phyloP scores from a whole-genome alignment of 2,329 filamentous ascomycete genomes.

The Trichoderma semiorbis region DNA sequence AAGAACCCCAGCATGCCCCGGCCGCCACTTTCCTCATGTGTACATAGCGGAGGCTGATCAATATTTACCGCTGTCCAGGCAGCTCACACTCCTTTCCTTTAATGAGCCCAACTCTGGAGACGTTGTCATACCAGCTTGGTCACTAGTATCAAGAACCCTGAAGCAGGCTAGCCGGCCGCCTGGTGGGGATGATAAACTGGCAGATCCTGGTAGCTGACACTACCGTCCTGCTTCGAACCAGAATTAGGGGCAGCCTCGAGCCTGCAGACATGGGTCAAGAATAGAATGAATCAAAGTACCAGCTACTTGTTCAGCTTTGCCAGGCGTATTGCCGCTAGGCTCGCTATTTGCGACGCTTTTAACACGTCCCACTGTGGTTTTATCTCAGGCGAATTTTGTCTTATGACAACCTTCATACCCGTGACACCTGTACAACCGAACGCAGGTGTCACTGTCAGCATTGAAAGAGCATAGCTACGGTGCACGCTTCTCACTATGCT shows the following conservation, averaged over 20 bases:
- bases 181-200: neutral
- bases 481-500: constrained; percentile 1
- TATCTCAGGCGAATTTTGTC: neutral
- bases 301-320: neutral
- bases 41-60: constrained; percentile 1
- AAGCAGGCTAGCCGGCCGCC: neutral
- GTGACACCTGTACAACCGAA: neutral
- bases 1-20: neutral
- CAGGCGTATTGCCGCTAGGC: neutral
- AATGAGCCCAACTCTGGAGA: neutral
- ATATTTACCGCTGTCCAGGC: neutral
- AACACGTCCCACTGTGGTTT: neutral
- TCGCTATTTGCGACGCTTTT: neutral
- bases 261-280: neutral
- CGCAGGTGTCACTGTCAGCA: neutral
- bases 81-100: neutral
- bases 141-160: neutral
- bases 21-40: neutral
- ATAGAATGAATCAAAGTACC: neutral
- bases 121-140: neutral
- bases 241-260: constrained; percentile 6
- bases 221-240: neutral
- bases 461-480: neutral
- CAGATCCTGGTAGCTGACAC: neutral
- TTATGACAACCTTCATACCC: constrained; percentile 3